Base-by-base conservation (phyloP, 1,284 basidiomycete species). In the Heterobasidion parviporum region DNA sequence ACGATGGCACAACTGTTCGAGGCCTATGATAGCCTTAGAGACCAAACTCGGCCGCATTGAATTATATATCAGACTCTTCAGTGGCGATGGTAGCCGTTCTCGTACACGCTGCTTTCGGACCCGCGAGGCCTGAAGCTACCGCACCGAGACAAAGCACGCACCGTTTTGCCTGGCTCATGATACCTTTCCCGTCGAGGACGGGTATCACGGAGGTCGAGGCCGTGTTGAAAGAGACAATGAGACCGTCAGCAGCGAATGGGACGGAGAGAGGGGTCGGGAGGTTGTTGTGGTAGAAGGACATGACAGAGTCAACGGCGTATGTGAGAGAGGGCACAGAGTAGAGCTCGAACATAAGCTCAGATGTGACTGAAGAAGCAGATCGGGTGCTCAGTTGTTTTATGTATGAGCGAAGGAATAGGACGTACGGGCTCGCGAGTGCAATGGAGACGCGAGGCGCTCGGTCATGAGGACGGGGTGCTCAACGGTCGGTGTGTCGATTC, bases 311-410 rank as follows among this genome's bases (percentile, higher is more conserved):
- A 60, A 98, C 75, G 57, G 92, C 93, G 69, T 92, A 99, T 14
- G 89, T 79, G 49, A 98, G 78, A 2, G 87, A 86, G 0, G 95
- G 95, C 1, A 89, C 92, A 15, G 80, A 80, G 68, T 99, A 99
- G 50, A 87, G 83, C 73, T 99, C 97, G 67, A 99, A 99, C 70
- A 99, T 82, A 26, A 99, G 82, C 68, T 99, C 97, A 1, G 94
- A 95, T 32, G 94, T 97, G 58, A 97, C 91, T 91, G 64, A 6
- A 26, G 26, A 26, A 26, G 26, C 26, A 26, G 26, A 26, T 26
- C 26, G 26, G 26, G 26, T 4, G 26, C 26, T 26, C 26, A 26
- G 5, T 26, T 26, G 26, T 26, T 26, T 26, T 26, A 4, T 26
- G 26, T 26, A 26, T 26, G 26, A 32, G 55, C 43, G 32, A 35